Evolutionary conservation across 805 yeast genomes (phyloP), one percentile per base, ranked within the genome.

Genomic region (Pichia nanzhaoensis): DNA sequence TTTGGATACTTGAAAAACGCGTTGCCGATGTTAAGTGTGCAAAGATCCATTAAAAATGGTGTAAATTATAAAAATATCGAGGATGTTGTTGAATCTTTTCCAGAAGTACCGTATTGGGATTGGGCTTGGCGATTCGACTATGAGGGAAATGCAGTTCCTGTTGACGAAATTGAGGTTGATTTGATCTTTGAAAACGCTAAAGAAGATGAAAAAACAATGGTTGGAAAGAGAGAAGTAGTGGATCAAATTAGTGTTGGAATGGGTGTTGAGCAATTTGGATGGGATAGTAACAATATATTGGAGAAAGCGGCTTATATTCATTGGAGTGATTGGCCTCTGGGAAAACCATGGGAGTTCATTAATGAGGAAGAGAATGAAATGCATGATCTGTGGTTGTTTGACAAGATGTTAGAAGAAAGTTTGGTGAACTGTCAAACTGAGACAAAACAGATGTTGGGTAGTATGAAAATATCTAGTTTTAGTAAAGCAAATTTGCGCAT

Each of bases 291-390:
- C 5, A 33, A 54, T 19, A 53, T 60, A 13, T 48, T 63, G 7
- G 49, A 55, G 6, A 57, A 64, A 10, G 59, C 72, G 5, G 51
- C 71, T 53, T 65, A 77, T 44, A 57, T 80, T 24, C 89, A 82
- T 57, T 82, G 76, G 58, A 75, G 83, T 3, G 89, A 82, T 55
- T 70, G 72, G 31, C 88, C 88, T 5, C 59, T 80, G 6, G 77
- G 80, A 0, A 81, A 82, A 55, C 88, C 87, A 4, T 81, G 88
- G 88, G 59, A 57, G 33, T 22, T 49, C n/a, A n/a, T 56, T 13
- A 37, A 28, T 14, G 14, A 38, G 18, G 27, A 22, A 3, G 34
- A 36, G 5, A 21, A 28, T n/a, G 31, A 45, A 4, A 32, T 31
- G 17, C 20, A 16, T 39, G 46, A 44, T 39, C 20, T 5, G 14